phyloP scores from a whole-genome alignment of 495 filamentous ascomycete genomes.

The Neurospora sp. region DNA sequence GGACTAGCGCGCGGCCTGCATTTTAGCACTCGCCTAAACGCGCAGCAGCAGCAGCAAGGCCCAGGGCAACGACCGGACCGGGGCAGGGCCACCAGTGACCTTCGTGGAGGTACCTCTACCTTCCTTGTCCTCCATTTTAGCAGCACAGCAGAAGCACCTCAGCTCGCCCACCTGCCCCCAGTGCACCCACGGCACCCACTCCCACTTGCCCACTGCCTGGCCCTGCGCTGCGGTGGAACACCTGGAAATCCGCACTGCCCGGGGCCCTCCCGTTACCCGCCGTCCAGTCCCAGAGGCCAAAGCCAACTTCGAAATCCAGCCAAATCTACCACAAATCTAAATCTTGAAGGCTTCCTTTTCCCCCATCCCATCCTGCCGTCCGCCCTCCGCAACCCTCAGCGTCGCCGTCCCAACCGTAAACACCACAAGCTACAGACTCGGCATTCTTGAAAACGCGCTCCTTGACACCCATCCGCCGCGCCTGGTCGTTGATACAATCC shows the following conservation, averaged over 20 bases:
- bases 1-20: constrained; percentile 18
- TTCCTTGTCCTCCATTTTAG: not conserved
- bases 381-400: not conserved
- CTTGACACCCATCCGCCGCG: constrained; percentile 9
- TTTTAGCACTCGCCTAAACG: constrained; percentile 27
- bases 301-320: not conserved
- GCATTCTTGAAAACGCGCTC: constrained; percentile 2
- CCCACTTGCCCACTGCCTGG: not conserved
- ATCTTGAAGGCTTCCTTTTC: not conserved
- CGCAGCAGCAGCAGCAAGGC: constrained; percentile 11
- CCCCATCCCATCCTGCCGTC: not conserved
- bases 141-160: not conserved
- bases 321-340: not conserved
- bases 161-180: not conserved
- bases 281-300: not conserved
- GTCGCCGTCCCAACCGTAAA: not conserved
- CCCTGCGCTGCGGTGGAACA: not conserved
- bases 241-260: not conserved
- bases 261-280: not conserved
- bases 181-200: not conserved
- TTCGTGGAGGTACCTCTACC: not conserved
- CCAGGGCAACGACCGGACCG: not conserved
- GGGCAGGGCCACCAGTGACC: not conserved
- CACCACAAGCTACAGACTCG: not conserved
- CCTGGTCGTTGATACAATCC: not conserved